Conservation (phyloP, 352 stramenopile genomes). For the Phytopythium ostracodes region DNA sequence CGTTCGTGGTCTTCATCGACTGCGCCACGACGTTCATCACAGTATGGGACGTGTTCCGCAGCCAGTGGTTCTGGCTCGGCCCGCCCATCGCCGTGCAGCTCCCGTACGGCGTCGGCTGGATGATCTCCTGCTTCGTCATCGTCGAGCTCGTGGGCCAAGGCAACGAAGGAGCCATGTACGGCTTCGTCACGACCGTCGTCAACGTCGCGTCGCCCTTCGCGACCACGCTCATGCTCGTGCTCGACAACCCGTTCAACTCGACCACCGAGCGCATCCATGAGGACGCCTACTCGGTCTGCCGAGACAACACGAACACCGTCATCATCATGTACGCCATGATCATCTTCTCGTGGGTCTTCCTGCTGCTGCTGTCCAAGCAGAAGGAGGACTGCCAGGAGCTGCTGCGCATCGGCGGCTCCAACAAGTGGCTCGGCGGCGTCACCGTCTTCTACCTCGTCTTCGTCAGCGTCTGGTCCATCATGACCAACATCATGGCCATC, state of each 20-base stretch:
- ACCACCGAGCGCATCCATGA: constrained; percentile 21
- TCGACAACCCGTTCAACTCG: constrained; percentile 23
- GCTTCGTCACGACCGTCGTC: constrained; percentile 18
- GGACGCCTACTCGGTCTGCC: constrained; percentile 21
- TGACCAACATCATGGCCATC: constrained; percentile 42
- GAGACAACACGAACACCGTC: constrained; percentile 26
- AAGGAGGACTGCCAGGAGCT: constrained; percentile 34
- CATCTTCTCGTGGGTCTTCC: constrained; percentile 30
- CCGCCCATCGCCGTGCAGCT: constrained; percentile 34
- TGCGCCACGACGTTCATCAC: constrained; percentile 19
- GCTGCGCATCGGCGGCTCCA: constrained; percentile 22
- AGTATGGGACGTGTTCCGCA: constrained; percentile 28
- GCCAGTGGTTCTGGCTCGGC: constrained; percentile 34
- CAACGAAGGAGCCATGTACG: constrained; percentile 25
- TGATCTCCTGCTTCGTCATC: constrained; percentile 24
- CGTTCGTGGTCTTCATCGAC: constrained; percentile 19
- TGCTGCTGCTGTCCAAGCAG: constrained; percentile 27
- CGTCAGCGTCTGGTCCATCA: constrained; percentile 26
- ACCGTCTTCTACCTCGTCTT: constrained; percentile 32
- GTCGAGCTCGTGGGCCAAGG: constrained; percentile 18
- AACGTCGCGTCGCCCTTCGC: constrained; percentile 22
- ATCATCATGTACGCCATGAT: constrained; percentile 30
- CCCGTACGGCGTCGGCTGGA: constrained; percentile 37
- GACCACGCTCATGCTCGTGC: constrained; percentile 16
- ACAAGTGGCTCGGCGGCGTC: constrained; percentile 22